These are phyloP conservation scores for Penicillium brasilianum DNA, from an alignment of 2,329 filamentous ascomycete genomes.

Conservation along the genomic window DNA sequence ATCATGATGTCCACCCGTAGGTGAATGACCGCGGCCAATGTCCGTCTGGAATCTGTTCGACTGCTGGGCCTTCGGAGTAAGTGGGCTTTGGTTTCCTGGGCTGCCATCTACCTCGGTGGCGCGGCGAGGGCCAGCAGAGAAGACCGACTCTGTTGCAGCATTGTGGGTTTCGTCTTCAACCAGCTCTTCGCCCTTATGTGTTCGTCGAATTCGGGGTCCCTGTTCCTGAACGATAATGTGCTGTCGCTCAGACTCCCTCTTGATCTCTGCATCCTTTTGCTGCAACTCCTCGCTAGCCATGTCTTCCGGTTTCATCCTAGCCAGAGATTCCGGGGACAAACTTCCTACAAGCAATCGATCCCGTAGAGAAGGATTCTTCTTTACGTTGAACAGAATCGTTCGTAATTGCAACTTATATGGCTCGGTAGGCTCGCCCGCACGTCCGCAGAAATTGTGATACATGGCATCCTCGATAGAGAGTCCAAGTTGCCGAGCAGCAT, in stretches of 20 bases:
- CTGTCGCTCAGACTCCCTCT: constrained; percentile 62
- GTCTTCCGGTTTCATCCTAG: constrained; percentile 87
- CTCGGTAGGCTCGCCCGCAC: constrained; percentile 58
- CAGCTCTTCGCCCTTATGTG: constrained; percentile 93
- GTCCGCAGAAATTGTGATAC: constrained; percentile 57
- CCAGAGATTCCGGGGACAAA: constrained; percentile 75
- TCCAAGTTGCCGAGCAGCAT: constrained; percentile 71
- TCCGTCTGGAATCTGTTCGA: constrained; percentile 40
- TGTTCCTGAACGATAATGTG: constrained; percentile 79
- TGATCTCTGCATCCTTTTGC: constrained; percentile 61
- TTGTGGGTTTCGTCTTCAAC: constrained; percentile 72
- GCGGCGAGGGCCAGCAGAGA: constrained; percentile 53
- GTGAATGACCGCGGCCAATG: constrained; percentile 74
- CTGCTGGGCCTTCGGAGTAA: constrained; percentile 34
- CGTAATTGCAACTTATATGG: constrained; percentile 70
- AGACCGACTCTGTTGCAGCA: constrained; percentile 53
- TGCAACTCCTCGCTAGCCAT: constrained; percentile 92
- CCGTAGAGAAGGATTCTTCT: constrained; percentile 80
- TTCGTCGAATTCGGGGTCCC: constrained; percentile 80
- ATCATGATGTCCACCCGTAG: constrained; percentile 56
- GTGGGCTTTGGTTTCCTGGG: constrained; percentile 34
- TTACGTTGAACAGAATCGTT: constrained; percentile 82
- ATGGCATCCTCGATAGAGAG: constrained; percentile 78
- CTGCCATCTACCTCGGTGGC: constrained; percentile 44
- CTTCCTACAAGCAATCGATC: constrained; percentile 74